Conservation (phyloP, 768 basidiomycete species). For the Suillus plorans region DNA sequence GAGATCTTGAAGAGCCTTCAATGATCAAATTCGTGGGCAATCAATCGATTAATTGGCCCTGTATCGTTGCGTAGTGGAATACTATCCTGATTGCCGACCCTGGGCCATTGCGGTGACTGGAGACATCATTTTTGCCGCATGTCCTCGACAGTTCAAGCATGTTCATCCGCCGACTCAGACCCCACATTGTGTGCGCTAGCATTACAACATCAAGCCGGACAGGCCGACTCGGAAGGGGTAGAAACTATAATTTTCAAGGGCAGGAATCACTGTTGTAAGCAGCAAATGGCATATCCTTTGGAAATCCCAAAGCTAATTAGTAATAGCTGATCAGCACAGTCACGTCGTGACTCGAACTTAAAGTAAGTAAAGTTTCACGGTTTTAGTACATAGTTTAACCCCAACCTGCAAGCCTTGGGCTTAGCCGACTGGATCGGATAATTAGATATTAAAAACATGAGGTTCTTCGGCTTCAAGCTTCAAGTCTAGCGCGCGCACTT, state of each 20-base stretch:
- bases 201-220: neutral
- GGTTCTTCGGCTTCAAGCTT: neutral
- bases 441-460: neutral
- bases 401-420: neutral
- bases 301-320: neutral
- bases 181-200: neutral
- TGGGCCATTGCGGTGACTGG: neutral
- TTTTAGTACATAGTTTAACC: neutral
- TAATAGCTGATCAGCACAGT: neutral
- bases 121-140: neutral
- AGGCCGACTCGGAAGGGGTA: neutral
- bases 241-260: neutral
- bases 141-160: neutral
- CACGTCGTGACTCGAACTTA: neutral
- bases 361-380: neutral
- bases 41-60: neutral
- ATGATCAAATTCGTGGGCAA: neutral
- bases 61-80: neutral
- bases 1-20: constrained; percentile 19
- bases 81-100: neutral
- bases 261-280: neutral
- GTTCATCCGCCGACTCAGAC: neutral
- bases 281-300: neutral
- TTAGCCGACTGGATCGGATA: neutral
- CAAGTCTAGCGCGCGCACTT: neutral